A percentile compares a stretch with the other conserved stretches of the same genome.
Evolutionary conservation across 495 filamentous ascomycete species (phyloP).

Genomic region (Xylaria venustula): DNA sequence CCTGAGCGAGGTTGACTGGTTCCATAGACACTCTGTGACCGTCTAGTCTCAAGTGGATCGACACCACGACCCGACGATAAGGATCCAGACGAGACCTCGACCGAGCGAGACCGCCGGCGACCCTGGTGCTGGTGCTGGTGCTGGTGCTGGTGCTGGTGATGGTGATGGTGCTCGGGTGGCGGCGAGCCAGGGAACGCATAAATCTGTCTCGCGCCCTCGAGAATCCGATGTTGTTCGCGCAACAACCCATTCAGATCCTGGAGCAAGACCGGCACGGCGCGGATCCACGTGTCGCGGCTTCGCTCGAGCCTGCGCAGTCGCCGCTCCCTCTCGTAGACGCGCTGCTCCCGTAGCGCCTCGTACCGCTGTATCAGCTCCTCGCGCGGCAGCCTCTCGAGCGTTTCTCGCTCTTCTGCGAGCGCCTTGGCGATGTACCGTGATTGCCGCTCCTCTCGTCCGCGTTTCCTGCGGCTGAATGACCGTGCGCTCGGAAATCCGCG

Average conservation of each 20-base stretch:
- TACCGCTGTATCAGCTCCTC: constrained; percentile 30
- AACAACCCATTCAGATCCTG: constrained; percentile 29
- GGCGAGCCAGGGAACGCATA: neutral
- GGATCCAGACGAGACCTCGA: neutral
- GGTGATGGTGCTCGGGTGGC: neutral
- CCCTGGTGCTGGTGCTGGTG: neutral
- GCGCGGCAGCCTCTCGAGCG: constrained; percentile 18
- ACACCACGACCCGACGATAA: neutral
- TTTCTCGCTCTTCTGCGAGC: constrained; percentile 12
- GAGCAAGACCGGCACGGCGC: constrained; percentile 30
- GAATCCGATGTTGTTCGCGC: constrained; percentile 17
- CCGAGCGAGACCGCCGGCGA: constrained; percentile 4
- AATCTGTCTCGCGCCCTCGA: neutral
- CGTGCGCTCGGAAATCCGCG: constrained; percentile 17
- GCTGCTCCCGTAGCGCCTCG: constrained; percentile 30
- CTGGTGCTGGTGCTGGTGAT: neutral
- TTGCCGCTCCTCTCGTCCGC: constrained; percentile 17
- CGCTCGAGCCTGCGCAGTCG: constrained; percentile 32
- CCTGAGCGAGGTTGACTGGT: neutral
- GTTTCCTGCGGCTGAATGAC: constrained; percentile 10
- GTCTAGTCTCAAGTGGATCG: neutral
- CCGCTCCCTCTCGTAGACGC: constrained; percentile 32
- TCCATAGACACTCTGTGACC: constrained; percentile 1
- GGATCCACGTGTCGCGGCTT: constrained; percentile 31
- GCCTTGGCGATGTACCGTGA: constrained; percentile 15